Percentiles rank a stretch among this genome's conserved stretches.
These are phyloP conservation scores for Scenedesmus sp. DNA, from an alignment of 163 green algal genomes.

Conservation along the genomic window DNA sequence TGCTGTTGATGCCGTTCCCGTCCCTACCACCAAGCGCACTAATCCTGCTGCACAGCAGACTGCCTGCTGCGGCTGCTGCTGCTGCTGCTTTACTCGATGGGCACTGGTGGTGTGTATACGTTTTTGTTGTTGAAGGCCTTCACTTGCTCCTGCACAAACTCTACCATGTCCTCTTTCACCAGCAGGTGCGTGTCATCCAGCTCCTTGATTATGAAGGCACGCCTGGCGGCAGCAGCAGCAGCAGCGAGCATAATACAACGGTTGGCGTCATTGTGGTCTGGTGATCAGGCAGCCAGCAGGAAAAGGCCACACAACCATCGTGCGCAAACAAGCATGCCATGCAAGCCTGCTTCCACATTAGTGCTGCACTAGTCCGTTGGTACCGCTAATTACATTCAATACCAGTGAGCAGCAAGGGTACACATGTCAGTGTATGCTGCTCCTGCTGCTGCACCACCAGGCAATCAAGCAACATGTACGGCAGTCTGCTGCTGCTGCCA, in stretches of 20 bases:
- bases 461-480: too few species aligned
- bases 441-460: background rate
- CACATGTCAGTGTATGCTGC: background rate
- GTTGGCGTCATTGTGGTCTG: background rate
- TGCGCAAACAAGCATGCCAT: too few species aligned
- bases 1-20: background rate
- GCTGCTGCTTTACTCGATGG: slow-evolving; percentile 2
- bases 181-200: slow-evolving; percentile 53
- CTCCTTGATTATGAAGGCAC: slow-evolving; percentile 38
- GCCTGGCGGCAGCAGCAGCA: background rate
- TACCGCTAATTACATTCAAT: too few species aligned
- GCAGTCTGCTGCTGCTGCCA: background rate
- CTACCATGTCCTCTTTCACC: slow-evolving; percentile 42
- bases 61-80: background rate
- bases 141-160: slow-evolving; percentile 37
- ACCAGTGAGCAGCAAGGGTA: too few species aligned
- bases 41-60: background rate
- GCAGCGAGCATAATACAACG: background rate
- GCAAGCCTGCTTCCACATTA: too few species aligned
- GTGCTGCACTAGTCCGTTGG: too few species aligned
- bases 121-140: slow-evolving; percentile 54
- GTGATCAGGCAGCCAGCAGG: background rate
- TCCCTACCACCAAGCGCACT: background rate
- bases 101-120: slow-evolving; percentile 49
- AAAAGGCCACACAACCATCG: too few species aligned